Evolutionary conservation across 2,329 filamentous ascomycete genomes (phyloP), one percentile per base, ranked within the genome.

Genomic region (Fusarium solani-melongenae): DNA sequence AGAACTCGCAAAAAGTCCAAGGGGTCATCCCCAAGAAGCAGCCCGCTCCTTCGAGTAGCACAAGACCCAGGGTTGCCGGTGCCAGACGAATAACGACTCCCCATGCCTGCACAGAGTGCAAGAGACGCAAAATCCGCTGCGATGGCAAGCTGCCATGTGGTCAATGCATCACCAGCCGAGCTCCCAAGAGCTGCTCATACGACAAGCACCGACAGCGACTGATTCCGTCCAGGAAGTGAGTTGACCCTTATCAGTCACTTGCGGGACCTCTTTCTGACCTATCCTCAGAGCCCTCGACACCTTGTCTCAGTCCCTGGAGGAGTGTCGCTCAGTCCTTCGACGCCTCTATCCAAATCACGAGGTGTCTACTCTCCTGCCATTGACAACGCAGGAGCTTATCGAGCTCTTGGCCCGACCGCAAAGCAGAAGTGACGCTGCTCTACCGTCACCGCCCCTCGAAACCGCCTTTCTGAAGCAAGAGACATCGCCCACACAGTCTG

Each of bases 101-200:
- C 29, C 87, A 92, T 78, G 92, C 92, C 39, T 94, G 92, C 80
- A 91, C 92, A 56, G 92, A 93, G 77, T 94, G 93, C 83, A 92
- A 94, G 79, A 88, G 93, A 75, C 89, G 93, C 70, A 96, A 96
- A 82, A 96, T 96, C 65, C 92, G 94, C 72, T 96, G 94, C 79
- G 93, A 95, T 83, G 94, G 94, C 63, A 89, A 92, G 74, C 92
- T 94, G 78, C 94, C 94, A 12, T 96, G 94, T 79, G 92, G 93
- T 39, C 93, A 95, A 80, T 96, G 94, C 80, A 88, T 93, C 66
- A 95, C 93, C 81, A 95, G 94, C 80, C 91, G 94, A 65, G 93
- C 93, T 71, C 92, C 93, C 5, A 93, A 95, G 80, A 87, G 90
- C 63, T 96, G 94, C 80, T 91, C 92, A 77, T 96, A 96, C 81